A percentile compares a stretch with the other conserved stretches of the same genome.
phyloP scores from a whole-genome alignment of 345 rosid species.

The Punica granatum region DNA sequence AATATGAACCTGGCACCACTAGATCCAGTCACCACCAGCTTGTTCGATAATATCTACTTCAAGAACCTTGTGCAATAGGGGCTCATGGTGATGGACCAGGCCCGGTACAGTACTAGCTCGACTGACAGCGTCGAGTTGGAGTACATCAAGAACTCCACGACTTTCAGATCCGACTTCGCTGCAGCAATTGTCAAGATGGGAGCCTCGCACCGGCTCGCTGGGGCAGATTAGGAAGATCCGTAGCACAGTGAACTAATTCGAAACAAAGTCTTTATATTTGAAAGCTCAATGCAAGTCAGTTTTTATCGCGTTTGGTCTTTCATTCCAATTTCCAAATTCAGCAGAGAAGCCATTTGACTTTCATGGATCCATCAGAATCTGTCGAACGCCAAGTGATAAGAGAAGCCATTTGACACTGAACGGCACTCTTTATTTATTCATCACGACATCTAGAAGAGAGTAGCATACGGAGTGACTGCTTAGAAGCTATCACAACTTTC shows the following conservation, averaged over 20 bases:
- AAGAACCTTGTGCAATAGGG: slow-evolving; percentile 42
- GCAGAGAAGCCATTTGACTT: too few relatives aligned
- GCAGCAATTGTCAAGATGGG: slow-evolving; percentile 15
- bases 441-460: not conserved
- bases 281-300: too few relatives aligned
- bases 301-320: too few relatives aligned
- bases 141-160: slow-evolving; percentile 25
- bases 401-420: not conserved
- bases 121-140: slow-evolving; percentile 34
- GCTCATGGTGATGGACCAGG: slow-evolving; percentile 45
- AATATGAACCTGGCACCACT: slow-evolving; percentile 40
- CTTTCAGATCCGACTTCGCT: slow-evolving; percentile 14
- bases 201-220: slow-evolving; percentile 58
- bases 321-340: too few relatives aligned
- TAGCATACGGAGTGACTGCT: not conserved
- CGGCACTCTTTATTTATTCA: not conserved
- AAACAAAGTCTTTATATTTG: too few relatives aligned
- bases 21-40: slow-evolving; percentile 41
- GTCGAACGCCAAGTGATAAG: too few relatives aligned
- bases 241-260: slow-evolving; percentile 46
- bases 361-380: too few relatives aligned
- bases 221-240: slow-evolving; percentile 80
- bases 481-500: not conserved
- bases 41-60: slow-evolving; percentile 50
- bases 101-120: slow-evolving; percentile 35